Percentiles rank a stretch among this genome's conserved stretches.
Evolutionary conservation across 202 grass and related monocot genomes (phyloP).

Genomic region (Sporobolus alterniflorus): DNA sequence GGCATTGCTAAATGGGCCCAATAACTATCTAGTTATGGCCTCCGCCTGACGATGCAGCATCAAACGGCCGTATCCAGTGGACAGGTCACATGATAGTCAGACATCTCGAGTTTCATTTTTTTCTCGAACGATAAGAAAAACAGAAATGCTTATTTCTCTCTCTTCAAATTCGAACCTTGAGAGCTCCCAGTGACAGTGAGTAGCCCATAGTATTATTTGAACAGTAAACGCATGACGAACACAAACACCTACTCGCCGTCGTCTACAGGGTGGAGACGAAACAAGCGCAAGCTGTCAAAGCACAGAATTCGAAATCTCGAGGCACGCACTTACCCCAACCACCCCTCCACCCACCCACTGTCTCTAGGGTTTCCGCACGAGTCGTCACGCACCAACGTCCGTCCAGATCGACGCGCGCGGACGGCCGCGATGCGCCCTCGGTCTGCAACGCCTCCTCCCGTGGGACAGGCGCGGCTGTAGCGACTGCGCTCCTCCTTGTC

Average conservation of each 20-base stretch:
- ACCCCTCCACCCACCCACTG: neutral
- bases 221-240: constrained; percentile 13
- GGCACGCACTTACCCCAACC: constrained; percentile 33
- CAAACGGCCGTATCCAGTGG: too few relatives aligned
- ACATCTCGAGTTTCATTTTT: too few relatives aligned
- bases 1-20: neutral
- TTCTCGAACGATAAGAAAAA: too few relatives aligned
- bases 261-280: neutral
- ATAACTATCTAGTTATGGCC: too few relatives aligned
- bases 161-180: neutral
- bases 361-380: neutral
- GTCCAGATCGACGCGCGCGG: too few relatives aligned
- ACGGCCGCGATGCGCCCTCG: neutral
- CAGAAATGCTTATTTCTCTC: too few relatives aligned
- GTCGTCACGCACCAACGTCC: too few relatives aligned
- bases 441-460: neutral
- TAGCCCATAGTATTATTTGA: too few relatives aligned
- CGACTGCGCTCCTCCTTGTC: constrained; percentile 2
- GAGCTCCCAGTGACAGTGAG: too few relatives aligned
- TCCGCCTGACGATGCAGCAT: too few relatives aligned
- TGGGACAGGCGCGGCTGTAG: constrained; percentile 45
- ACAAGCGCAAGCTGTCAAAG: constrained; percentile 25
- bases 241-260: neutral
- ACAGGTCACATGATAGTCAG: neutral
- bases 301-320: constrained; percentile 6